These are phyloP conservation scores for Penstemon barbatus DNA, from an alignment of 257 asterid genomes.

Conservation along the genomic window DNA sequence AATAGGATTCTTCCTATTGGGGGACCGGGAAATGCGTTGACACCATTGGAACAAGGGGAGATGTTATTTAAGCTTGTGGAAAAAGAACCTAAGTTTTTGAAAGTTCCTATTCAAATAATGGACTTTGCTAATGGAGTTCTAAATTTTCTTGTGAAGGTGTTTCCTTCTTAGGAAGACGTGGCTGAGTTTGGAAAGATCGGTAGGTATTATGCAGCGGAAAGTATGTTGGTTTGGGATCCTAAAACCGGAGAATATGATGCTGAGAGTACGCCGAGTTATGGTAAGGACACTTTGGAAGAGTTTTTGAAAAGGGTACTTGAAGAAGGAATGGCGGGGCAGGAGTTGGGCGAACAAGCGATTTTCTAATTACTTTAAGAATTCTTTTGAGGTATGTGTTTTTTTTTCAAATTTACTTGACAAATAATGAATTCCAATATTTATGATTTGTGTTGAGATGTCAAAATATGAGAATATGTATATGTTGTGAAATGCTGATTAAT, in stretches of 20 bases:
- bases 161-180: slow-evolving; percentile 79
- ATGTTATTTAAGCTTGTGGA: slow-evolving; percentile 73
- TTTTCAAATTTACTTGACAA: slow-evolving; percentile 13
- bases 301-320: slow-evolving; percentile 75
- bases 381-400: slow-evolving; percentile 20
- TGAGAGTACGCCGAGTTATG: slow-evolving; percentile 87
- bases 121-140: slow-evolving; percentile 84
- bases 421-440: slow-evolving; percentile 15
- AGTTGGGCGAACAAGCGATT: slow-evolving; percentile 85
- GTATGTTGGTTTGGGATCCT: slow-evolving; percentile 81
- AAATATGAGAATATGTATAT: slow-evolving; percentile 6
- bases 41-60: slow-evolving; percentile 96
- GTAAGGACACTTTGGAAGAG: slow-evolving; percentile 79
- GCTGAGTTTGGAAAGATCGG: slow-evolving; percentile 99
- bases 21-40: slow-evolving; percentile 88
- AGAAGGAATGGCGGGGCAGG: slow-evolving; percentile 93
- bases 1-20: slow-evolving; percentile 78
- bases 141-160: slow-evolving; percentile 72
- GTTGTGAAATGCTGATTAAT: slow-evolving; percentile 16
- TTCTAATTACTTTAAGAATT: slow-evolving; percentile 39
- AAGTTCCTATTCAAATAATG: slow-evolving; percentile 88
- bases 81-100: slow-evolving; percentile 71
- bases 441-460: slow-evolving; percentile 9
- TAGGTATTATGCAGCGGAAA: slow-evolving; percentile 94
- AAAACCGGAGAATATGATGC: slow-evolving; percentile 74